These are phyloP conservation scores for Lipomyces japonicus DNA, from an alignment of 805 yeast species.

Conservation along the genomic window DNA sequence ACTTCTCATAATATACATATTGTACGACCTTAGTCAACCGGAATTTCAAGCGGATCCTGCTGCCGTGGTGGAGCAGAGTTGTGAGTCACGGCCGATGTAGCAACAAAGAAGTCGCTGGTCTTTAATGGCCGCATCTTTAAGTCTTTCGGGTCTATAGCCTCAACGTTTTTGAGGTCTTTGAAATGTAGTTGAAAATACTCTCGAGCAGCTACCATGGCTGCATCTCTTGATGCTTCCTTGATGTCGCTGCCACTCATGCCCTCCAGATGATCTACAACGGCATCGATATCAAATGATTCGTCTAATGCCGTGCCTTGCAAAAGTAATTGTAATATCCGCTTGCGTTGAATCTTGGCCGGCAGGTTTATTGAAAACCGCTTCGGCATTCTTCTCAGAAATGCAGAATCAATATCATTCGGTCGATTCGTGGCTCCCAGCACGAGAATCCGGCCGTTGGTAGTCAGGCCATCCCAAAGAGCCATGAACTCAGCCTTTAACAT, in stretches of 20 bases:
- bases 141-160: background rate
- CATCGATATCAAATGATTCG: slow-evolving; percentile 53
- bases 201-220: slow-evolving; percentile 83
- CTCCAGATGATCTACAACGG: slow-evolving; percentile 58
- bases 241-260: slow-evolving; percentile 90
- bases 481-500: slow-evolving; percentile 93
- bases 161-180: slow-evolving; percentile 7
- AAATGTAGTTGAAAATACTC: slow-evolving; percentile 70
- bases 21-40: too few relatives aligned
- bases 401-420: slow-evolving; percentile 85
- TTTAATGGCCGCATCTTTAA: slow-evolving; percentile 55
- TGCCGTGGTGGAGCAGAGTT: slow-evolving; percentile 1
- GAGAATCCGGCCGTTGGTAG: slow-evolving; percentile 58
- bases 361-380: slow-evolving; percentile 75
- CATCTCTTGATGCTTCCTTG: slow-evolving; percentile 87
- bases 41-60: background rate
- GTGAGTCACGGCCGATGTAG: slow-evolving; percentile 2
- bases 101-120: slow-evolving; percentile 56
- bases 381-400: slow-evolving; percentile 89
- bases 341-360: slow-evolving; percentile 67
- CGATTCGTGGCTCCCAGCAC: slow-evolving; percentile 95
- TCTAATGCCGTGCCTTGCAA: slow-evolving; percentile 64
- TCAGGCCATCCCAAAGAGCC: slow-evolving; percentile 95
- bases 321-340: slow-evolving; percentile 64
- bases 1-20: too few relatives aligned